Base-by-base conservation (phyloP, 2,329 filamentous ascomycete genomes). In the Diplodia corticola region DNA sequence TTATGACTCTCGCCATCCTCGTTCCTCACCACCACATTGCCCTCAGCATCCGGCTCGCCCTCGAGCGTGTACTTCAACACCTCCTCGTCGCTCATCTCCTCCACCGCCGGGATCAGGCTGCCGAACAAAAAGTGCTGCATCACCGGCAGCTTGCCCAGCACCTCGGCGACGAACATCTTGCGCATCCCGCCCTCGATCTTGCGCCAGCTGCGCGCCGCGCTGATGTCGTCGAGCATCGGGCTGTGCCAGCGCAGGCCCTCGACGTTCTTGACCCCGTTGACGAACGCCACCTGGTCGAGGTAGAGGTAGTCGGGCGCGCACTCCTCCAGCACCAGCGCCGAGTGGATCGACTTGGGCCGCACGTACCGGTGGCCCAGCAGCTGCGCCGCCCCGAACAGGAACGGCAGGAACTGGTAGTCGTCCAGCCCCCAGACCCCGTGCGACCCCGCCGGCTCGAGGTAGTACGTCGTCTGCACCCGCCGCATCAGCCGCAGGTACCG, bases 91-190 rank as follows among this genome's bases (percentile, higher is more conserved):
- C 87, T 91, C 95, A 99, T 98, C 1, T 87, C 91, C 24, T 92
- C 87, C 0, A 84, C 87, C 0, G 94, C 92, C 0, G 92, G 89
- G 1, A 99, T 84, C 60, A 99, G 79, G 9, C 88, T 90, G 0
- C 95, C 95, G 74, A 99, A 99, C 64, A 99, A 75, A 72, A 99
- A 99, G 77, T 99, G 96, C 80, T 99, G 95, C 93, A 98, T 98
- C 50, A 99, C 94, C 0, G 95, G 95, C 65, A 99, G 77, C 79
- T 99, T 99, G 35, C 91, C 89, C 61, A 99, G 79, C 0, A 99
- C 94, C 78, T 99, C 95, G 48, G 89, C 91, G 61, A 94, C 85
- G 75, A 98, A 98, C 96, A 99, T 99, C 71, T 92, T 91, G 68
- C 91, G 86, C 96, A 99, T 98, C 6, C 95, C 95, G 28, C 85